phyloP scores from a whole-genome alignment of 495 filamentous ascomycete genomes.

The Mycothermus thermophilus region DNA sequence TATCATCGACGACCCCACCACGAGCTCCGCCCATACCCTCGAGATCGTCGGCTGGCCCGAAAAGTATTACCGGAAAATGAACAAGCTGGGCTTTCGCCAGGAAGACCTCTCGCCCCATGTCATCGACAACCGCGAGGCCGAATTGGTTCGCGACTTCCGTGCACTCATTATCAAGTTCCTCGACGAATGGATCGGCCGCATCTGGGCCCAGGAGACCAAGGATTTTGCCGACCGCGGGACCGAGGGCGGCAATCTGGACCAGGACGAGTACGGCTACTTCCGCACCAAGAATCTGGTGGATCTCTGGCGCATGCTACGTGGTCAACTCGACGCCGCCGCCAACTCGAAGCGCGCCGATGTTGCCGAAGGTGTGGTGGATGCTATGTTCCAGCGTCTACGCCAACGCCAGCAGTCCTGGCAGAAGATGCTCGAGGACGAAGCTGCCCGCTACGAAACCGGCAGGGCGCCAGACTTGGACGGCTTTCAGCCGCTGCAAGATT shows the following conservation, averaged over 20 bases:
- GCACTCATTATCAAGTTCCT: slow-evolving; percentile 87
- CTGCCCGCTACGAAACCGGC: slow-evolving; percentile 48
- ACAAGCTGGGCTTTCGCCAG: slow-evolving; percentile 63
- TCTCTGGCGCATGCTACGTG: slow-evolving; percentile 94
- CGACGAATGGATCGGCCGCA: slow-evolving; percentile 94
- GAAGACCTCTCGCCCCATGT: slow-evolving; percentile 66
- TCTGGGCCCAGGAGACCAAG: slow-evolving; percentile 62
- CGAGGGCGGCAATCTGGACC: slow-evolving; percentile 60
- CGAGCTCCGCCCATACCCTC: slow-evolving; percentile 65
- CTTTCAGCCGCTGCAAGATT: slow-evolving; percentile 72
- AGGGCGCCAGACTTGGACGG: slow-evolving; percentile 58
- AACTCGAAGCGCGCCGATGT: slow-evolving; percentile 75
- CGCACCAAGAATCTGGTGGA: slow-evolving; percentile 79
- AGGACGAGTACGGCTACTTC: slow-evolving; percentile 73
- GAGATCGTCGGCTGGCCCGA: slow-evolving; percentile 89
- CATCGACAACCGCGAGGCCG: slow-evolving; percentile 73
- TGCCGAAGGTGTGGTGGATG: slow-evolving; percentile 82
- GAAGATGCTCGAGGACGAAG: slow-evolving; percentile 76
- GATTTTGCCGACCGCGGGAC: slow-evolving; percentile 65
- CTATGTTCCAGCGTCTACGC: slow-evolving; percentile 79
- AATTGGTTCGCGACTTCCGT: slow-evolving; percentile 86
- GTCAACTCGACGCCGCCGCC: slow-evolving; percentile 70
- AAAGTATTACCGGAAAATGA: slow-evolving; percentile 93
- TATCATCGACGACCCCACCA: slow-evolving; percentile 66
- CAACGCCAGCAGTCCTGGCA: slow-evolving; percentile 73